Percentiles rank a stretch among this genome's conserved stretches.
Conservation (phyloP, 345 rosid genomes). For the Lepidium africanum region DNA sequence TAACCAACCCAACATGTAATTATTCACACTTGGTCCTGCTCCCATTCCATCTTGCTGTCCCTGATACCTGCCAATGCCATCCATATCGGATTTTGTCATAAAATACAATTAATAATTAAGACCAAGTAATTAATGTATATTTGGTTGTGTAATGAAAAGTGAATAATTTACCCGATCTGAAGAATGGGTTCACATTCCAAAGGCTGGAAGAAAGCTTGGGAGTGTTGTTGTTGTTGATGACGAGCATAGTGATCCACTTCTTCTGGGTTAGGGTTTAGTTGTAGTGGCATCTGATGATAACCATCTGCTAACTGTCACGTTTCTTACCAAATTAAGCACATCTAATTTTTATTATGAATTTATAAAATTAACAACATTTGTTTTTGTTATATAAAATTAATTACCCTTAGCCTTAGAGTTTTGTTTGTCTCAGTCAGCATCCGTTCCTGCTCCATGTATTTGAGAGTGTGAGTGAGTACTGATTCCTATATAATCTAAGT, state of each 20-base stretch:
- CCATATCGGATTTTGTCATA: not conserved
- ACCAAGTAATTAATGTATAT: not conserved
- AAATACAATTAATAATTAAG: not conserved
- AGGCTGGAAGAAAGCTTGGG: conserved; percentile 70
- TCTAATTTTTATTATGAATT: too few species aligned
- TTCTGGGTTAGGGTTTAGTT: conserved; percentile 56
- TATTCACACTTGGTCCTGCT: conserved; percentile 74
- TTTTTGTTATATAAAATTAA: not conserved
- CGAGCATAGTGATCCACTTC: conserved; percentile 54
- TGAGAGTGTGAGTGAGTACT: not conserved
- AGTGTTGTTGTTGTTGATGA: conserved; percentile 45
- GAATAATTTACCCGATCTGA: conserved; percentile 68
- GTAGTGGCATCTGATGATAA: conserved; percentile 72
- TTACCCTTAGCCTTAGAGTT: conserved; percentile 78
- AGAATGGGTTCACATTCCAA: conserved; percentile 82
- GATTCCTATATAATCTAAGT: too few species aligned
- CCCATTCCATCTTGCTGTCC: conserved; percentile 50
- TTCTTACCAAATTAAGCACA: too few species aligned
- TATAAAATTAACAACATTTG: too few species aligned
- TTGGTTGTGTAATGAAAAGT: not conserved
- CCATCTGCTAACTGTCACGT: conserved; percentile 38
- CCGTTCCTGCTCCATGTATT: conserved; percentile 48
- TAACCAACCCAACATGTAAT: conserved; percentile 84
- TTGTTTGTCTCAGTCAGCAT: conserved; percentile 69
- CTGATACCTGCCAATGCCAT: conserved; percentile 43